Evolutionary conservation across 345 rosid genomes (phyloP).

Genomic region (Sonneratia caseolaris): DNA sequence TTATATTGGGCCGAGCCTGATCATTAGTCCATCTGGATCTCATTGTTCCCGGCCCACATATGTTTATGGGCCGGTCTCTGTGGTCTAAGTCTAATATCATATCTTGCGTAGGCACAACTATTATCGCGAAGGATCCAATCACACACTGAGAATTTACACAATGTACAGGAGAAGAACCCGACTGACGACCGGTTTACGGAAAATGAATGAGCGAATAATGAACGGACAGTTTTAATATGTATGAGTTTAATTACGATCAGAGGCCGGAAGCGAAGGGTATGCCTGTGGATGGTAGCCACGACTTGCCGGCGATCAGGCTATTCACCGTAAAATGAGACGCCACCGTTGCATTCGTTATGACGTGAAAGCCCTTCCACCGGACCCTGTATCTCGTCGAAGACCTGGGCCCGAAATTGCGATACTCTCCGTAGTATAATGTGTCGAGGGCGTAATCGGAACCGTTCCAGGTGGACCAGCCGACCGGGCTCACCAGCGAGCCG

Average conservation of each 20-base stretch:
- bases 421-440: slow-evolving; percentile 14
- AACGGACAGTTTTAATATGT: background rate
- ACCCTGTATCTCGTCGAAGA: slow-evolving; percentile 8
- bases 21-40: background rate
- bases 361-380: slow-evolving; percentile 12
- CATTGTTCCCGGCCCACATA: background rate
- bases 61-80: background rate
- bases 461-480: slow-evolving; percentile 12
- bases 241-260: background rate
- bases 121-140: no score
- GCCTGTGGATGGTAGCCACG: slow-evolving; percentile 9
- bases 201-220: background rate
- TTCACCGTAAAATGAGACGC: slow-evolving; percentile 5
- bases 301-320: slow-evolving; percentile 4
- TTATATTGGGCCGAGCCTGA: no score
- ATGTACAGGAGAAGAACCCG: background rate
- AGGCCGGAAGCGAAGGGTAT: slow-evolving; percentile 3
- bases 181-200: background rate
- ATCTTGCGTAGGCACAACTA: no score
- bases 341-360: slow-evolving; percentile 8
- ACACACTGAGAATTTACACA: no score
- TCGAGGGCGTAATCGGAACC: slow-evolving; percentile 3
- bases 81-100: background rate
- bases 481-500: slow-evolving; percentile 3
- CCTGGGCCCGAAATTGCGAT: slow-evolving; percentile 6